Evolutionary conservation across 2,329 filamentous ascomycete species (phyloP).

Genomic region (Rutstroemia sp.): DNA sequence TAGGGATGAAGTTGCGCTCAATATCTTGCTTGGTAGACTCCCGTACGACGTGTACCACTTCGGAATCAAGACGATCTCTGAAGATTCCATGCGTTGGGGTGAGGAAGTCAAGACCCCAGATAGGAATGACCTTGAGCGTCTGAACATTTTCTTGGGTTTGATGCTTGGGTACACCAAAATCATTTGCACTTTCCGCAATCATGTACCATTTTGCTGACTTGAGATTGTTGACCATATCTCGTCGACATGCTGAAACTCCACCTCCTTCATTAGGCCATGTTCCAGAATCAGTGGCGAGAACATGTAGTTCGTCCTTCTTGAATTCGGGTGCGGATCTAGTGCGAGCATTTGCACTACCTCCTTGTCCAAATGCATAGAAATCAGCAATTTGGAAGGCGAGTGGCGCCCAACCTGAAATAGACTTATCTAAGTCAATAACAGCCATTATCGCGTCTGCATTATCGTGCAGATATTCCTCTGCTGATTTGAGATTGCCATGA

Average conservation of each 20-base stretch:
- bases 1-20: conserved; percentile 45
- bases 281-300: conserved; percentile 31
- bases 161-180: conserved; percentile 41
- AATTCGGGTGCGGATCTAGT: conserved; percentile 26
- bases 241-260: conserved; percentile 42
- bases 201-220: conserved; percentile 42
- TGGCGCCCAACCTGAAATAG: conserved; percentile 24
- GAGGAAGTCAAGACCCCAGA: conserved; percentile 44
- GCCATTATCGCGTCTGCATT: conserved; percentile 27
- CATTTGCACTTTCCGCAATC: conserved; percentile 43
- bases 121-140: conserved; percentile 40
- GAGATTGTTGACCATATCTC: conserved; percentile 43
- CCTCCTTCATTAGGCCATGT: conserved; percentile 32
- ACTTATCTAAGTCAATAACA: conserved; percentile 25
- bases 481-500: conserved; percentile 31
- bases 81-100: conserved; percentile 43
- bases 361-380: conserved; percentile 30
- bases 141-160: conserved; percentile 44
- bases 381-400: conserved; percentile 31
- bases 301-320: conserved; percentile 31
- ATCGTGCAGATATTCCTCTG: conserved; percentile 34
- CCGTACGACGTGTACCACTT: conserved; percentile 38
- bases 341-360: conserved; percentile 29
- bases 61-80: conserved; percentile 40
- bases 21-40: conserved; percentile 38